These are phyloP conservation scores for Talaromyces liani DNA, from an alignment of 495 filamentous ascomycete species.

Conservation along the genomic window DNA sequence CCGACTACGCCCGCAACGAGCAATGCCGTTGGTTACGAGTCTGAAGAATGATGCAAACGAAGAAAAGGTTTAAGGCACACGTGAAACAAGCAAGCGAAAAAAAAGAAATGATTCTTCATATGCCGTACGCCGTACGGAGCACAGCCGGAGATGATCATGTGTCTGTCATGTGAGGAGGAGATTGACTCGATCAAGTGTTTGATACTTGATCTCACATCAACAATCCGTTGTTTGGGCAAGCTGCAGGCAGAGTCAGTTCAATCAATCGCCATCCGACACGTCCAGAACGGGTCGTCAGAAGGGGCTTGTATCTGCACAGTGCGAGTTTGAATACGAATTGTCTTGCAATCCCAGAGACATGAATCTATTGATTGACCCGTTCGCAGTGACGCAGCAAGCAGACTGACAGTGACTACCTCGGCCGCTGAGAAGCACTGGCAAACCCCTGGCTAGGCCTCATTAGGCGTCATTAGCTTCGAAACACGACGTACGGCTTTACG, in stretches of 20 bases:
- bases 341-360: not conserved
- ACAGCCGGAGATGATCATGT: constrained; percentile 2
- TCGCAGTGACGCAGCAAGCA: not conserved
- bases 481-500: not conserved
- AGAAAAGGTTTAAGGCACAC: not conserved
- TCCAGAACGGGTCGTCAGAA: not conserved
- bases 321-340: not conserved
- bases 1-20: not conserved
- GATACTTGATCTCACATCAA: not conserved
- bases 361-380: not conserved
- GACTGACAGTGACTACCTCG: not conserved
- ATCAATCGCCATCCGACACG: not conserved
- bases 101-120: not conserved
- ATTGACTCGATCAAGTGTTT: not conserved
- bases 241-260: not conserved
- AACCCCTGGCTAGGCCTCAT: not conserved
- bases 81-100: not conserved
- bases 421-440: not conserved
- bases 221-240: not conserved
- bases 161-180: not conserved
- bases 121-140: not conserved
- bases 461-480: not conserved
- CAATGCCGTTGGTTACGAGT: not conserved
- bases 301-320: not conserved
- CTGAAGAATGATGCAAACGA: not conserved